Evolutionary conservation across 2,329 filamentous ascomycete genomes (phyloP), one percentile per base, ranked within the genome.

Genomic region (Claviceps paspali): DNA sequence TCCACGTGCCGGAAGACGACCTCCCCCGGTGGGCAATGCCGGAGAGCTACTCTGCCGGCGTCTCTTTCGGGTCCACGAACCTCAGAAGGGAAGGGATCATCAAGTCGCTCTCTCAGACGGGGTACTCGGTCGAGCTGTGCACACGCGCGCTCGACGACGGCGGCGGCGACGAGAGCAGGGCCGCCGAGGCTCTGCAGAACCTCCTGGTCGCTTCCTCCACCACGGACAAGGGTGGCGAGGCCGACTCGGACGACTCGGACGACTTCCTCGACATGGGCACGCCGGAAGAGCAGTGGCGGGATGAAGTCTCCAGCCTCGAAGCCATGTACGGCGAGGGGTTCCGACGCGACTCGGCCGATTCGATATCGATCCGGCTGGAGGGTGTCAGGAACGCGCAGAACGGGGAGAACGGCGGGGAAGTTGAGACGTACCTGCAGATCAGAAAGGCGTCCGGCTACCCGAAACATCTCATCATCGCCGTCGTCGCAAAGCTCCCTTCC

Each of bases 1-100:
- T 96, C 36, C 88, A 98, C 57, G 86, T 98, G 2, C 91, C 91
- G 1, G 91, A 98, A 53, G 91, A 98, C 53, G 91, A 96, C 50
- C 63, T 96, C n/a, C 91, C 91, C 1, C 67, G 73, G 6, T 96
- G 88, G 86, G 84, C 84, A 48, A 63, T 98, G 29, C 91, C 91
- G 0, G 87, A 92, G 58, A 82, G 79, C 43, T 98, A 98, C 55
- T 78, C 82, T 9, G 88, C 87, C 21, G 91, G 91, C 17, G 79
- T 96, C 19, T 85, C 79, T 31, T 78, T 98, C 45, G 88, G 79
- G 1, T 82, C 82, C 35, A 81, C 78, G 6, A 81, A 95, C 53
- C 57, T 95, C 42, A 82, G 76, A 52, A 74, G 76, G 47, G 87
- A 96, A 54, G 79, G 76, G 4, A 80, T 82, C 39, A 75, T 95